Base-by-base conservation (phyloP, 768 basidiomycete genomes). In the Suillus subalutaceus region DNA sequence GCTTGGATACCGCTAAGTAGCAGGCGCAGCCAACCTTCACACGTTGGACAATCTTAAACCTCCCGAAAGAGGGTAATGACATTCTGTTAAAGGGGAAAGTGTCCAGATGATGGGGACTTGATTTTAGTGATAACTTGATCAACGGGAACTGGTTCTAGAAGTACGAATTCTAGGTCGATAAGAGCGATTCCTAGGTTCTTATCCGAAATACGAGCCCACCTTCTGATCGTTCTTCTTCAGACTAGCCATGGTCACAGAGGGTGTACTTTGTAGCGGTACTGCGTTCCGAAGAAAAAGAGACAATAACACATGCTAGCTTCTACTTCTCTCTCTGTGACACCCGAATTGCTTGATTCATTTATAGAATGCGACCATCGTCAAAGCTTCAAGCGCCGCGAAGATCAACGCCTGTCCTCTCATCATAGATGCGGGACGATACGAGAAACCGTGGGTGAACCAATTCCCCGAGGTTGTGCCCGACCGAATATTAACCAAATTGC, bases 401-500 rank as follows among this genome's bases (percentile, higher is more conserved):
- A 61, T 50, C 43, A 61, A 50, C 43, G 56, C 15, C n/a, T 57
- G 48, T 40, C 12, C 40, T 15, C 13, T 37, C 10, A 64, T 41
- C 46, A 74, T 72, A 69, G 67, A 73, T 73, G 69, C 2, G 53
- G 32, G 15, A 43, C 56, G 72, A 73, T 73, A 73, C 68, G 71
- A 66, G 41, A 37, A 35, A 52, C 52, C 73, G 73, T 75, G 72
- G 72, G 73, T 67, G 63, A 38, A 60, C 20, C 26, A 62, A 64
- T 73, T 40, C 65, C 59, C 35, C 64, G 65, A 64, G 18, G 56
- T 6, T n/a, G 65, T 52, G 65, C 69, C 75, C 74, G 73, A 77
- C 38, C 55, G 64, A 63, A 50, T 60, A 75, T 70, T 77, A 44
- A 73, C 75, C 75, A 73, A 70, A 76, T 70, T 16, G 63, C 62